Evolutionary conservation across 441 rosid genomes (phyloP).

Genomic region (Aleurites moluccanus): DNA sequence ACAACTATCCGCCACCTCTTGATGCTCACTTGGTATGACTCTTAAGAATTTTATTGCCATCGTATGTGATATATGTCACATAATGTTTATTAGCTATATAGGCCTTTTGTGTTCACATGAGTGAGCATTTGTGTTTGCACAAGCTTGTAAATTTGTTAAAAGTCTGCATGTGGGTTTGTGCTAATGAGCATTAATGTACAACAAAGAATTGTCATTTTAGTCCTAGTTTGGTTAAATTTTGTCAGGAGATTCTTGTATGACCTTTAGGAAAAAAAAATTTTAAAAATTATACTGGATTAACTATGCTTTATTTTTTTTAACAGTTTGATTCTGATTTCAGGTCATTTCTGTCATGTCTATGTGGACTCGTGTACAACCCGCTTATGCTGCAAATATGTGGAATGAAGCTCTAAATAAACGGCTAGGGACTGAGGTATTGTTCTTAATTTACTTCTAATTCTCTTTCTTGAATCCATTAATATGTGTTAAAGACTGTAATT

Average conservation of each 20-base stretch:
- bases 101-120: neutral
- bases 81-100: neutral
- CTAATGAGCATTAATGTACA: neutral
- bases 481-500: neutral
- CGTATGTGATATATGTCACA: neutral
- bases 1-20: slow-evolving; percentile 96
- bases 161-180: neutral
- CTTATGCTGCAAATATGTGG: slow-evolving; percentile 99
- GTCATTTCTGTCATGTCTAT: slow-evolving; percentile 97
- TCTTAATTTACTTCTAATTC: neutral
- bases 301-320: neutral
- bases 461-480: neutral
- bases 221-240: neutral
- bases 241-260: neutral
- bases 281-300: neutral
- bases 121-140: neutral
- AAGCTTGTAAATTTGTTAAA: neutral
- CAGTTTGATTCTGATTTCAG: slow-evolving; percentile 37
- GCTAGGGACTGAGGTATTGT: slow-evolving; percentile 76
- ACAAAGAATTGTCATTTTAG: neutral
- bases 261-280: neutral
- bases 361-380: slow-evolving; percentile 95
- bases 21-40: slow-evolving; percentile 93
- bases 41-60: neutral
- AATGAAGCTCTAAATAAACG: slow-evolving; percentile 95